A percentile compares a stretch with the other conserved stretches of the same genome.
Evolutionary conservation across 352 stramenopile species (phyloP).

Genomic region (Globisporangium sylvaticum): DNA sequence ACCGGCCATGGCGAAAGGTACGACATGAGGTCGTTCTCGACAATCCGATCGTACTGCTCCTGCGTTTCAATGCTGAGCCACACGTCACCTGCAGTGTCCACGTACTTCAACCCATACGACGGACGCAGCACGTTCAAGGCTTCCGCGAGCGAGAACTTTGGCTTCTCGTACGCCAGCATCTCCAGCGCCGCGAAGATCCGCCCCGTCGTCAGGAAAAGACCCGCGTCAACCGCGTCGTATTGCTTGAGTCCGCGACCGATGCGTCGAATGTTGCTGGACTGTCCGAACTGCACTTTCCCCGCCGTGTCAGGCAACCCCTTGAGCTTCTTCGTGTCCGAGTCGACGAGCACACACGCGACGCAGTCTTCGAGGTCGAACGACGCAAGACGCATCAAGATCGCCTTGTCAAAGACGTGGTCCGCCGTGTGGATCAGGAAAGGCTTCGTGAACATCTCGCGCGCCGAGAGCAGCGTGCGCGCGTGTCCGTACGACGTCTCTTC

Average conservation of each 20-base stretch:
- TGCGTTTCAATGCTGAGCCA: conserved; percentile 84
- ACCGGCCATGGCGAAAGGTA: conserved; percentile 71
- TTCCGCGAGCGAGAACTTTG: conserved; percentile 80
- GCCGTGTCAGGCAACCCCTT: conserved; percentile 56
- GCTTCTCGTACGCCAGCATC: conserved; percentile 80
- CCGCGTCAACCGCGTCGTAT: conserved; percentile 76
- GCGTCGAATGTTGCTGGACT: conserved; percentile 47
- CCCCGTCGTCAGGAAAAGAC: conserved; percentile 66
- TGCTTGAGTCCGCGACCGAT: conserved; percentile 69
- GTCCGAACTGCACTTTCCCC: conserved; percentile 60
- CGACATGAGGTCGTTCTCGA: conserved; percentile 53
- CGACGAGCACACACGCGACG: conserved; percentile 72
- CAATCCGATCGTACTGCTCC: conserved; percentile 52
- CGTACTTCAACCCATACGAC: conserved; percentile 74
- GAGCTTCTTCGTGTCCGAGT: conserved; percentile 60
- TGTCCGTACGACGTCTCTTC: conserved; percentile 72
- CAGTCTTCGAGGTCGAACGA: conserved; percentile 69
- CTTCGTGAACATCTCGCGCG: conserved; percentile 70
- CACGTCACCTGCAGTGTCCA: conserved; percentile 51
- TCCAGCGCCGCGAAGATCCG: conserved; percentile 78
- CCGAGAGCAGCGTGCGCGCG: conserved; percentile 71
- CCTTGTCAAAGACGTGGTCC: conserved; percentile 81
- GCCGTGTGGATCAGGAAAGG: conserved; percentile 84
- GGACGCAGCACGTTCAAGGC: conserved; percentile 77
- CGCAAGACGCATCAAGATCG: conserved; percentile 61